phyloP scores from a whole-genome alignment of 2,329 filamentous ascomycete genomes.

The Cryphonectria radicalis region DNA sequence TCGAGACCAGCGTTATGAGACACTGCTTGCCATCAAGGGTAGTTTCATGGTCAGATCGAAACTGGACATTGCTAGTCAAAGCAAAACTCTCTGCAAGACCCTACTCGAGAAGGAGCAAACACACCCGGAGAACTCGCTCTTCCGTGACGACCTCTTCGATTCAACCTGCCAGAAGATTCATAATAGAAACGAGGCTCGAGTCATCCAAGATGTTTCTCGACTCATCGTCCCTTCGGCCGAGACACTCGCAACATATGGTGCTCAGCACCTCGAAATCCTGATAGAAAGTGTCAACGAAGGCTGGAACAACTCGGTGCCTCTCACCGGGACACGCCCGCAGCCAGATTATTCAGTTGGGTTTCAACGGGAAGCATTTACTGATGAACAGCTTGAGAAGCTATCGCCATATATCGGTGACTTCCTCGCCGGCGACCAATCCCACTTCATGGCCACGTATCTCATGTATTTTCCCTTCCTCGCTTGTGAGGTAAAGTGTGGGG shows the following conservation, averaged over 20 bases:
- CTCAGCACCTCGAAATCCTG: not conserved
- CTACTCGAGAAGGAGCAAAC: not conserved
- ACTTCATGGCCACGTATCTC: no score
- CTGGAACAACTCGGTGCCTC: not conserved
- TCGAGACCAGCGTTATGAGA: constrained; percentile 41
- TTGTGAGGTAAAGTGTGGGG: no score
- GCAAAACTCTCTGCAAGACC: not conserved
- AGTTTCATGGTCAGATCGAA: constrained; percentile 45
- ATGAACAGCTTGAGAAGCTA: no score
- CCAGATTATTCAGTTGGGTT: no score
- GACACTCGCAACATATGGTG: not conserved
- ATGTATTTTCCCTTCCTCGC: no score
- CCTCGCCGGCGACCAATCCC: no score
- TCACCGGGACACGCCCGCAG: not conserved
- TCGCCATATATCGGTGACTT: no score
- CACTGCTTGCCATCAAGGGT: constrained; percentile 44
- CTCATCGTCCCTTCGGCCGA: not conserved
- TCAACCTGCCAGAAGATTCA: not conserved
- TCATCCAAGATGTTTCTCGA: not conserved
- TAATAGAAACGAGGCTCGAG: not conserved
- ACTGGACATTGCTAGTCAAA: constrained; percentile 35
- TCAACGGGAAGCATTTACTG: no score
- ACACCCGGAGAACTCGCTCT: not conserved
- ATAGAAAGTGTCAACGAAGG: not conserved
- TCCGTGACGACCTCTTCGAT: not conserved